These are phyloP conservation scores for Saturnispora serradocipensis DNA, from an alignment of 805 yeast genomes.

Conservation along the genomic window DNA sequence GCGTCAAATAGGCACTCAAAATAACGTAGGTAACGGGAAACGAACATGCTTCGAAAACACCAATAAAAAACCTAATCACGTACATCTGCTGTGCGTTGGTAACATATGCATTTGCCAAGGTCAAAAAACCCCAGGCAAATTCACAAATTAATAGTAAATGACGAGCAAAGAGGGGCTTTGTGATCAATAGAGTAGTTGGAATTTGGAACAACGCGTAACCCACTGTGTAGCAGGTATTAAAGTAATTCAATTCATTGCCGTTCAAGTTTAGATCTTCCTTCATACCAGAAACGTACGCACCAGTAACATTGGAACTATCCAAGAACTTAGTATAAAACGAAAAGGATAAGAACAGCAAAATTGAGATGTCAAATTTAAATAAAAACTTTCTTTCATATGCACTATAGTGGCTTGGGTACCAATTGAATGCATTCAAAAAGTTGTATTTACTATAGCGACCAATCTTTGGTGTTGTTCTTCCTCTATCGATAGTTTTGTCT, in stretches of 20 bases:
- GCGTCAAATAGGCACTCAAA: constrained; percentile 12
- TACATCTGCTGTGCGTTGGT: constrained; percentile 40
- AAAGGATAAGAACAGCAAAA: constrained; percentile 23
- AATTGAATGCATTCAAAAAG: constrained; percentile 11
- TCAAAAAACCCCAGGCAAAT: constrained; percentile 30
- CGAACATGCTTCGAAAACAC: constrained; percentile 50
- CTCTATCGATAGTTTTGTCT: constrained; percentile 11
- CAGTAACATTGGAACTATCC: constrained; percentile 45
- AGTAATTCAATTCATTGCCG: constrained; percentile 19
- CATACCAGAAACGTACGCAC: constrained; percentile 65
- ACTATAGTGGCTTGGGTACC: constrained; percentile 16
- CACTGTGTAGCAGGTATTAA: constrained; percentile 22
- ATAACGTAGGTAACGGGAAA: constrained; percentile 52
- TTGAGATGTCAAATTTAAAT: constrained; percentile 12
- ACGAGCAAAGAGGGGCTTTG: constrained; percentile 43
- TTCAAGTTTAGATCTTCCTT: constrained; percentile 32
- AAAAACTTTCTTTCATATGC: constrained; percentile 13
- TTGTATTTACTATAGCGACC: constrained; percentile 9
- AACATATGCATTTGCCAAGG: constrained; percentile 32
- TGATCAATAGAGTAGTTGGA: constrained; percentile 42
- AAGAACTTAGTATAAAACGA: constrained; percentile 45
- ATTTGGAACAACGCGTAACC: constrained; percentile 56
- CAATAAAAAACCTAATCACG: constrained; percentile 52
- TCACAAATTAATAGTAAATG: constrained; percentile 45
- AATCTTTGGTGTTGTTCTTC: constrained; percentile 7